These are phyloP conservation scores for Fusarium verticillioides DNA, from an alignment of 2,329 filamentous ascomycete species.

Conservation along the genomic window DNA sequence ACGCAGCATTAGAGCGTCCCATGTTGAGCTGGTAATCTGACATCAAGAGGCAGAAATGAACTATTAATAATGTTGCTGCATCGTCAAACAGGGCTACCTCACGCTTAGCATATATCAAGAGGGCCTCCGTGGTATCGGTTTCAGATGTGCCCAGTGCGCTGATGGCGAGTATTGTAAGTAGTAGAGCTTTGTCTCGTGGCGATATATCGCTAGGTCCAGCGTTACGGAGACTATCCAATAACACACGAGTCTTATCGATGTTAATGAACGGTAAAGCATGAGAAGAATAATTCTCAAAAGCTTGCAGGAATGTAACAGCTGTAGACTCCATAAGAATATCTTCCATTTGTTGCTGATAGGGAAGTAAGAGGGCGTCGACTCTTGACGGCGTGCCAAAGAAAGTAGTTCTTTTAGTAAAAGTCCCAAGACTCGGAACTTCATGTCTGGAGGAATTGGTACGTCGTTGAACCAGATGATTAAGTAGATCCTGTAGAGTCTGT, in stretches of 20 bases:
- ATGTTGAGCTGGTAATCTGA: background rate
- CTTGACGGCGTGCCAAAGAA: background rate
- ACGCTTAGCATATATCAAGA: background rate
- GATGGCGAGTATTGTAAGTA: background rate
- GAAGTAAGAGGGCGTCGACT: no score
- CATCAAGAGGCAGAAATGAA: background rate
- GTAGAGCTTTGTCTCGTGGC: background rate
- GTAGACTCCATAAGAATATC: accelerated
- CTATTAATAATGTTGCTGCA: background rate
- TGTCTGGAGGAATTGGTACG: no score
- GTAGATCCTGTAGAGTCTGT: background rate
- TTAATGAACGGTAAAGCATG: background rate
- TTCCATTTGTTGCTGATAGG: no score
- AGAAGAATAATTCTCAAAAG: background rate
- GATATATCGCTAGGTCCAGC: no score
- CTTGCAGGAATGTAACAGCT: accelerated
- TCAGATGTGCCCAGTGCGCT: background rate
- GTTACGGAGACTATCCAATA: no score
- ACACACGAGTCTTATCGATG: no score
- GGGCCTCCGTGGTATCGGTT: accelerated
- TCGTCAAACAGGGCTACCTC: background rate
- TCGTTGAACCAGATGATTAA: background rate
- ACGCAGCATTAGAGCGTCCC: background rate
- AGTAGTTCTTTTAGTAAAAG: background rate
- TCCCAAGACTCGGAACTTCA: background rate